A percentile compares a stretch with the other conserved stretches of the same genome.
phyloP scores from a whole-genome alignment of 140 eudicot species.

The Flaveria floridana region DNA sequence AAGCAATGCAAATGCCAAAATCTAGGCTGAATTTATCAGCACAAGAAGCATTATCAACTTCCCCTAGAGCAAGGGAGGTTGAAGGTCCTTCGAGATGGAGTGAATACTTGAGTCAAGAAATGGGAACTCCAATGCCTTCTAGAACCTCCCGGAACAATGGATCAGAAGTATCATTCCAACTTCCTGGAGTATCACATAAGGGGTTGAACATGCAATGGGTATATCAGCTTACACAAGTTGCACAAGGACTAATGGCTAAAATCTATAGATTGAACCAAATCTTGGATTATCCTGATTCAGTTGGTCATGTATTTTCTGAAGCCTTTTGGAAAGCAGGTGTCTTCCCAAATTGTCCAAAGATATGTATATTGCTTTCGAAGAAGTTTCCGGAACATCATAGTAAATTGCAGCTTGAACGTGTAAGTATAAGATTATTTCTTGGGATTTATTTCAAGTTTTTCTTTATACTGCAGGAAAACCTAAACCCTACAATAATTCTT shows the following conservation, averaged over 20 bases:
- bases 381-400: conserved; percentile 97
- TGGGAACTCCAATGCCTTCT: conserved; percentile 50
- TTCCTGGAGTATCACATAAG: conserved; percentile 63
- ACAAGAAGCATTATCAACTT: conserved; percentile 55
- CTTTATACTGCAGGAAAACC: conserved; percentile 10
- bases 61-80: conserved; percentile 75
- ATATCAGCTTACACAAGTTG: conserved; percentile 84
- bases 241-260: conserved; percentile 96
- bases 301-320: conserved; percentile 68
- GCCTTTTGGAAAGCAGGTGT: conserved; percentile 93
- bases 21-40: conserved; percentile 53
- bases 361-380: conserved; percentile 71
- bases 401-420: conserved; percentile 93
- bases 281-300: conserved; percentile 88
- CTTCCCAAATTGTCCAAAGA: conserved; percentile 81
- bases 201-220: conserved; percentile 92
- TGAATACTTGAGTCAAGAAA: conserved; percentile 68
- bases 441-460: conserved; percentile 11
- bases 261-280: conserved; percentile 86
- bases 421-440: conserved; percentile 37
- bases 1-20: conserved; percentile 48
- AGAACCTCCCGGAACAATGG: conserved; percentile 52
- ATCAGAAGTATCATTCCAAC: conserved; percentile 59
- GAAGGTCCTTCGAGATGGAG: conserved; percentile 90
- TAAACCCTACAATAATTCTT: conserved; percentile 6